Evolutionary conservation across 2,329 filamentous ascomycete species (phyloP).

Genomic region (Arthrobotrys musiformis): DNA sequence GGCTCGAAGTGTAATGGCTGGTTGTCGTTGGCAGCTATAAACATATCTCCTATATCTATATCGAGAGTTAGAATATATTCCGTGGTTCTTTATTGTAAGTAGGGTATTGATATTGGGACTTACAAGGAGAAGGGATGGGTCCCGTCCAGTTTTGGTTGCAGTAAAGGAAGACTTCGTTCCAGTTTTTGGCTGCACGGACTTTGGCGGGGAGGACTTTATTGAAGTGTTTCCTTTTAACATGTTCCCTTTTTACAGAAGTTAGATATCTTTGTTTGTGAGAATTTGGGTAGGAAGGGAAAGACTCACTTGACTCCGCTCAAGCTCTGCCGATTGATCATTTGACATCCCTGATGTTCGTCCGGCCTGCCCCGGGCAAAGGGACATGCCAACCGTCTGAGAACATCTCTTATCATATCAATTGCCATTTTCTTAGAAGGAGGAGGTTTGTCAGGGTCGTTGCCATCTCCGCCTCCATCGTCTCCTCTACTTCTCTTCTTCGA

Average conservation of each 20-base stretch:
- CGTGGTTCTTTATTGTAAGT: background rate
- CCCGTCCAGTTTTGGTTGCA: slow-evolving; percentile 1
- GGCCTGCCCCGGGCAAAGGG: background rate
- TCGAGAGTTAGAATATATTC: background rate
- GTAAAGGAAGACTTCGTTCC: slow-evolving; percentile 11
- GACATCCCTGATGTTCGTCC: background rate
- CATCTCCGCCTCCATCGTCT: background rate
- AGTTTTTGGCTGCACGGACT: background rate
- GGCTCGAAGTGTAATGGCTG: slow-evolving; percentile 1
- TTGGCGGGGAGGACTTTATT: background rate
- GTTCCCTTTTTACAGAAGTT: slow-evolving; percentile 13
- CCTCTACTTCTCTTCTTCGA: background rate
- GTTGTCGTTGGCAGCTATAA: background rate
- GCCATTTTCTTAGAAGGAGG: background rate
- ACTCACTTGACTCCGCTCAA: slow-evolving; percentile 26
- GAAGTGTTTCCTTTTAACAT: slow-evolving; percentile 20
- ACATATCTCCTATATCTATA: slow-evolving; percentile 12
- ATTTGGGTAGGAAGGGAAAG: background rate
- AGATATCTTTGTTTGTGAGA: background rate
- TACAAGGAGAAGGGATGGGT: slow-evolving; percentile 6
- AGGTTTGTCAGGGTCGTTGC: background rate
- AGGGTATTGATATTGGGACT: background rate
- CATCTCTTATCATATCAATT: background rate
- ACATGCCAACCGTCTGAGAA: background rate
- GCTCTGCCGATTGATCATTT: slow-evolving; percentile 14